A percentile compares a stretch with the other conserved stretches of the same genome.
phyloP scores from a whole-genome alignment of 1,284 basidiomycete species.

The Tilletia indica region DNA sequence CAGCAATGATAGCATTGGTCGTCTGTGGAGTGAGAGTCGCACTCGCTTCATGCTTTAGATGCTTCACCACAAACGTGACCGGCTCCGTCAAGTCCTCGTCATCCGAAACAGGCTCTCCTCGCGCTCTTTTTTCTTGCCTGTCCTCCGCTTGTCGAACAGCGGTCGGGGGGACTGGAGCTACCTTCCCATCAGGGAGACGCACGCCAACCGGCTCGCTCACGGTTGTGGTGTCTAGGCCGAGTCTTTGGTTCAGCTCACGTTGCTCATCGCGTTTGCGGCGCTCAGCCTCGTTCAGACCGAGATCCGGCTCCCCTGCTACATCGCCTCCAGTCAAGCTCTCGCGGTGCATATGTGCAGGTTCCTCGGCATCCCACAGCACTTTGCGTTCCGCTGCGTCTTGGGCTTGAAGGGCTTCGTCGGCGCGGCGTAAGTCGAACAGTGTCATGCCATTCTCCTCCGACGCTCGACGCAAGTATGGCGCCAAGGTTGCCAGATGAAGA shows the following conservation, averaged over 20 bases:
- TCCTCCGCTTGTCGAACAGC: background rate
- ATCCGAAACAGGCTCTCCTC: slow-evolving; percentile 2
- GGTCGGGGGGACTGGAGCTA: slow-evolving; percentile 9
- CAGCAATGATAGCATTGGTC: slow-evolving; percentile 6
- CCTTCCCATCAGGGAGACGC: slow-evolving; percentile 12
- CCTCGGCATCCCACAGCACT: slow-evolving; percentile 22
- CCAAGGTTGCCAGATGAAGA: slow-evolving; percentile 2
- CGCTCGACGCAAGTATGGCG: slow-evolving; percentile 9
- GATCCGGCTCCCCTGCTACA: slow-evolving; percentile 9
- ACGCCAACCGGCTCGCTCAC: slow-evolving; percentile 16
- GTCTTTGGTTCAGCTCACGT: slow-evolving; percentile 6
- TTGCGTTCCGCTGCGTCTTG: slow-evolving; percentile 18
- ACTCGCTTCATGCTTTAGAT: background rate
- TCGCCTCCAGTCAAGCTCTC: slow-evolving; percentile 1
- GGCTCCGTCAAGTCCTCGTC: slow-evolving; percentile 11
- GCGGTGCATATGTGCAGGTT: background rate
- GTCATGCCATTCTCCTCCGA: slow-evolving; percentile 8
- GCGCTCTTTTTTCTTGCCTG: background rate
- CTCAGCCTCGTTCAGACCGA: background rate
- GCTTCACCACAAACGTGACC: background rate
- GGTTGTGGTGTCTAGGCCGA: slow-evolving; percentile 13
- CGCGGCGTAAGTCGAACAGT: background rate
- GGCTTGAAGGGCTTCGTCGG: slow-evolving; percentile 8
- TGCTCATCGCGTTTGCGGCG: slow-evolving; percentile 2
- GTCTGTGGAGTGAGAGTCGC: background rate